Base-by-base conservation (phyloP, 1,284 basidiomycete genomes). In the Hymenochaete sp. region DNA sequence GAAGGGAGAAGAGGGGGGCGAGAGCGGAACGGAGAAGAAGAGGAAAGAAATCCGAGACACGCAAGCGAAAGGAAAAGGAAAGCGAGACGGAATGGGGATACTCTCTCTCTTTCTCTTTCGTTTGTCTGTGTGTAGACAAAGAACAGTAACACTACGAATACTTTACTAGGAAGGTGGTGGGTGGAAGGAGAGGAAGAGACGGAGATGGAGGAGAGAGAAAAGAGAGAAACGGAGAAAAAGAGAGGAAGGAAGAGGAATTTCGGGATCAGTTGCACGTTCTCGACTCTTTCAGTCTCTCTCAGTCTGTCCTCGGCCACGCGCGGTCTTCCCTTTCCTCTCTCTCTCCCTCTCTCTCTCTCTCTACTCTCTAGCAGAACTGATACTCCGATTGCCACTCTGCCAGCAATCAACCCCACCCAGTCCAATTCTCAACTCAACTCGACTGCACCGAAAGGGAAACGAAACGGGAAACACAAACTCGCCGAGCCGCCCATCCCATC, bases 201-300 rank as follows among this genome's bases (percentile, higher is more conserved):
- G 25, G 44, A 38, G 18, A 27, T 24, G 13, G 36, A 14, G 37
- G 26, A 25, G 37, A 24, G 16, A 38, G 44, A 46, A 19, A 18
- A 26, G 25, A 45, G 35, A 8, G 13, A 24, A 31, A 32, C 10
- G 13, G 14, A 31, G 38, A 16, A n/a, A 19, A n/a, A 19, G 26
- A n/a, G 10, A 22, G 25, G 32, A 29, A 45, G 16, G 36, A 14
- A 35, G 25, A 24, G 14, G 16, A 21, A 10, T 21, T 10, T 28
- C 29, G 28, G 42, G 32, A 37, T n/a, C 13, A 28, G 39, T n/a
- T n/a, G n/a, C n/a, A n/a, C n/a, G n/a, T n/a, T n/a, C n/a, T n/a
- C n/a, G n/a, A n/a, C n/a, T n/a, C n/a, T n/a, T n/a, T n/a, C n/a
- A n/a, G n/a, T n/a, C n/a, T n/a, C n/a, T n/a, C n/a, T n/a, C n/a